A percentile compares a stretch with the other conserved stretches of the same genome.
These are phyloP conservation scores for Jamesozyma lodderae DNA, from an alignment of 805 yeast species.

Conservation along the genomic window DNA sequence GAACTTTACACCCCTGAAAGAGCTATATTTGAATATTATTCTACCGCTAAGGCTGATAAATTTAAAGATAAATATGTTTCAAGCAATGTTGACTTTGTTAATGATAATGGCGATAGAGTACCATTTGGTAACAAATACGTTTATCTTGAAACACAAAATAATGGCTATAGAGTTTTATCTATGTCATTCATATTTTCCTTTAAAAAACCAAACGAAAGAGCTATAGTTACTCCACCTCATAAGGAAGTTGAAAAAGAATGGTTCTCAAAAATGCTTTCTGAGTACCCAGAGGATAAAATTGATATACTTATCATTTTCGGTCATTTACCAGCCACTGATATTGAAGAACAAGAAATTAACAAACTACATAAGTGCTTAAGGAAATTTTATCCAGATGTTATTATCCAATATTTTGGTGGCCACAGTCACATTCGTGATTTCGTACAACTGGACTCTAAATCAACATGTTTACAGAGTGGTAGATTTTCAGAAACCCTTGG, in stretches of 20 bases:
- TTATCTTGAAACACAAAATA: slow-evolving; percentile 54
- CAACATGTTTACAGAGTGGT: slow-evolving; percentile 86
- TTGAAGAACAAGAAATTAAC: slow-evolving; percentile 29
- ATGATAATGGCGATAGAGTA: slow-evolving; percentile 37
- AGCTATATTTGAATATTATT: slow-evolving; percentile 55
- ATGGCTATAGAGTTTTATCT: slow-evolving; percentile 46
- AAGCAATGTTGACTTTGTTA: slow-evolving; percentile 57
- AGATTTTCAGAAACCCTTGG: slow-evolving; percentile 92
- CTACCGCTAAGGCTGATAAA: slow-evolving; percentile 40
- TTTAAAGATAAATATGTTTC: slow-evolving; percentile 60
- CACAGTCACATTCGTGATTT: slow-evolving; percentile 90
- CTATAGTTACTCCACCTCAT: slow-evolving; percentile 54
- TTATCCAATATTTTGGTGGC: slow-evolving; percentile 87
- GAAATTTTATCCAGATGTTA: slow-evolving; percentile 44
- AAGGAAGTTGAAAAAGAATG: slow-evolving; percentile 47
- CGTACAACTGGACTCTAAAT: slow-evolving; percentile 49
- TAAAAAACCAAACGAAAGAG: slow-evolving; percentile 42
- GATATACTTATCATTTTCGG: slow-evolving; percentile 69
- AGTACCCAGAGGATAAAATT: slow-evolving; percentile 34
- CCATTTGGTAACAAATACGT: slow-evolving; percentile 62
- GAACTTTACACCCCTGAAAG: slow-evolving; percentile 68
- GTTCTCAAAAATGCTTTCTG: slow-evolving; percentile 43
- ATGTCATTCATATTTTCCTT: slow-evolving; percentile 79
- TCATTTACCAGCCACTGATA: slow-evolving; percentile 58
- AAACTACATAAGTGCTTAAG: slow-evolving; percentile 41